phyloP scores from a whole-genome alignment of 176 grass and related monocot genomes.

The Musa troglodytarum region DNA sequence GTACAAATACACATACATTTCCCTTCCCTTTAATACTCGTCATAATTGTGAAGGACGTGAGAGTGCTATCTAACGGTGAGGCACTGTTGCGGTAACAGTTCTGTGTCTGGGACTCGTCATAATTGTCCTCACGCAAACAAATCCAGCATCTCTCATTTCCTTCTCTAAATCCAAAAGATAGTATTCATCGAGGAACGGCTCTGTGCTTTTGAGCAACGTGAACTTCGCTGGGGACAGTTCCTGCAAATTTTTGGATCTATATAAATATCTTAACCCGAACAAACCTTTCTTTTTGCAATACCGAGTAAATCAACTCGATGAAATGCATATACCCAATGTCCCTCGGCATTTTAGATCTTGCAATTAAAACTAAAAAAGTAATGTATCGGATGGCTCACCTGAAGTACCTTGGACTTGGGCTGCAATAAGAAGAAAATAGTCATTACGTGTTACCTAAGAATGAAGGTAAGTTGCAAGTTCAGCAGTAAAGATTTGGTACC shows the following conservation, averaged over 20 bases:
- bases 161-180: slow-evolving; percentile 75
- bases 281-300: background rate
- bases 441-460: background rate
- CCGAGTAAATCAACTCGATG: no score
- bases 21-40: no score
- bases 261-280: background rate
- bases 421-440: slow-evolving; percentile 14
- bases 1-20: no score
- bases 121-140: slow-evolving; percentile 49
- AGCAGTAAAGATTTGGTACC: slow-evolving; percentile 23
- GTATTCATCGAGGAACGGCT: slow-evolving; percentile 82
- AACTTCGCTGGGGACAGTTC: slow-evolving; percentile 73
- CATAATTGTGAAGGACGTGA: no score
- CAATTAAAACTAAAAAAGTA: background rate
- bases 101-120: slow-evolving; percentile 73
- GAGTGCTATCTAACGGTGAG: background rate
- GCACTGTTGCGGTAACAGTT: slow-evolving; percentile 77
- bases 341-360: background rate
- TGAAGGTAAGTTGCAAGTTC: slow-evolving; percentile 6
- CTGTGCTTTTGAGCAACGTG: slow-evolving; percentile 78
- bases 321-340: background rate
- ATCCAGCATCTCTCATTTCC: slow-evolving; percentile 39
- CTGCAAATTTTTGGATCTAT: slow-evolving; percentile 17
- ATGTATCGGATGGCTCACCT: slow-evolving; percentile 32
- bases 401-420: slow-evolving; percentile 84